A percentile compares a stretch with the other conserved stretches of the same genome.
These are phyloP conservation scores for Tubosaeta sp. DNA, from an alignment of 768 basidiomycete species.

Conservation along the genomic window DNA sequence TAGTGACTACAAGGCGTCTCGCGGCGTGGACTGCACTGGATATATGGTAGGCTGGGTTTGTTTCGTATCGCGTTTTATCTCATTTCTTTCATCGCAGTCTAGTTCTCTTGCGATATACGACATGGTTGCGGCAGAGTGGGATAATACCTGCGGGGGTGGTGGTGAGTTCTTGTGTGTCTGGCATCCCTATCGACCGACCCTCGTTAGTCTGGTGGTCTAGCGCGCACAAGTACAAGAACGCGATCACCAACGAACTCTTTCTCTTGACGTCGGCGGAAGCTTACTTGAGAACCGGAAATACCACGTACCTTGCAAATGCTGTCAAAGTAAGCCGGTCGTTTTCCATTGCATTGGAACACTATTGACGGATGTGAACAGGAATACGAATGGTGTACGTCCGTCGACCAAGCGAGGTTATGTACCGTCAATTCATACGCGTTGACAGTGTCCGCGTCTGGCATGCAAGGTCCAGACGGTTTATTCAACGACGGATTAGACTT, in stretches of 20 bases:
- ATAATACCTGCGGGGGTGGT: conserved; percentile 48
- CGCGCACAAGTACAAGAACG: conserved; percentile 54
- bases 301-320: conserved; percentile 46
- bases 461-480: conserved; percentile 26
- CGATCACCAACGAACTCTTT: conserved; percentile 58
- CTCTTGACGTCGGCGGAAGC: conserved; percentile 47
- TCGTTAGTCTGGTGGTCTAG: conserved; percentile 53
- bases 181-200: neutral
- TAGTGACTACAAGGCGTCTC: conserved; percentile 44
- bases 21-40: conserved; percentile 27
- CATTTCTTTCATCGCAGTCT: conserved; percentile 30
- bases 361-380: conserved; percentile 11
- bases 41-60: conserved; percentile 19
- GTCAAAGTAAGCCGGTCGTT: conserved; percentile 31
- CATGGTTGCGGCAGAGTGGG: conserved; percentile 49
- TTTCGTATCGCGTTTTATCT: conserved; percentile 27
- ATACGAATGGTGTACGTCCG: conserved; percentile 27
- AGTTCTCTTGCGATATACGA: conserved; percentile 47
- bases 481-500: conserved; percentile 29
- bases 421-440: neutral
- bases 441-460: conserved; percentile 26
- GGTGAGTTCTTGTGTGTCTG: conserved; percentile 23
- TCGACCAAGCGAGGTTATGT: neutral
- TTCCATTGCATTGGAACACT: neutral
- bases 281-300: conserved; percentile 34